phyloP scores from a whole-genome alignment of 306 rosid species.

The Acacia crassicarpa region DNA sequence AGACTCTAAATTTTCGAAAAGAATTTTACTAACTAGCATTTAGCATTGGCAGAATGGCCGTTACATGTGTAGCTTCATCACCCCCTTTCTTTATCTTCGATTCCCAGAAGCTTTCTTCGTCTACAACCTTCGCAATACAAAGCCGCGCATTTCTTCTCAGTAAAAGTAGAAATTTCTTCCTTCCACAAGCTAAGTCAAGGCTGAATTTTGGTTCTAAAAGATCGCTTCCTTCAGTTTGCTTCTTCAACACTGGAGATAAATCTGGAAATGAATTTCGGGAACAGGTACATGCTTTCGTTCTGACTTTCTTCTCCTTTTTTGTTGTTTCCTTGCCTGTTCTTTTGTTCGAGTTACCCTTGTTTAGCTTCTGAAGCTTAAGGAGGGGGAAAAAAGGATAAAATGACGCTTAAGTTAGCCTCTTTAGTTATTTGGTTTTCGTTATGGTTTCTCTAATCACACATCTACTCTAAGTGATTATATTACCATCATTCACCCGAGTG shows the following conservation, averaged over 20 bases:
- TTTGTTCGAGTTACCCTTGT: neutral
- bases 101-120: slow-evolving; percentile 36
- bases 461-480: neutral
- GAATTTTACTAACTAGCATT: neutral
- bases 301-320: neutral
- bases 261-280: slow-evolving; percentile 43
- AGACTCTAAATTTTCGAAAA: neutral
- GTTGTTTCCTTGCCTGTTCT: neutral
- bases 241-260: slow-evolving; percentile 53
- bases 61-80: slow-evolving; percentile 33
- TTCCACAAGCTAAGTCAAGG: neutral
- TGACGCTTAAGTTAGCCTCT: neutral
- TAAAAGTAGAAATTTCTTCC: slow-evolving; percentile 26
- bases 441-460: neutral
- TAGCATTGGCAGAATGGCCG: neutral
- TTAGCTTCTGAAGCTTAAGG: neutral
- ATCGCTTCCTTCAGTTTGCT: slow-evolving; percentile 44
- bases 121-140: slow-evolving; percentile 37
- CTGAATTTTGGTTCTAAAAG: slow-evolving; percentile 26
- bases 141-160: slow-evolving; percentile 35
- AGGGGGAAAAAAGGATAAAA: neutral
- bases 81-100: slow-evolving; percentile 32
- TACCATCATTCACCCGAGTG: neutral
- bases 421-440: neutral
- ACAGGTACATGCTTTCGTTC: slow-evolving; percentile 41